Evolutionary conservation across 352 stramenopile genomes (phyloP).

Genomic region (Globisporangium solare): DNA sequence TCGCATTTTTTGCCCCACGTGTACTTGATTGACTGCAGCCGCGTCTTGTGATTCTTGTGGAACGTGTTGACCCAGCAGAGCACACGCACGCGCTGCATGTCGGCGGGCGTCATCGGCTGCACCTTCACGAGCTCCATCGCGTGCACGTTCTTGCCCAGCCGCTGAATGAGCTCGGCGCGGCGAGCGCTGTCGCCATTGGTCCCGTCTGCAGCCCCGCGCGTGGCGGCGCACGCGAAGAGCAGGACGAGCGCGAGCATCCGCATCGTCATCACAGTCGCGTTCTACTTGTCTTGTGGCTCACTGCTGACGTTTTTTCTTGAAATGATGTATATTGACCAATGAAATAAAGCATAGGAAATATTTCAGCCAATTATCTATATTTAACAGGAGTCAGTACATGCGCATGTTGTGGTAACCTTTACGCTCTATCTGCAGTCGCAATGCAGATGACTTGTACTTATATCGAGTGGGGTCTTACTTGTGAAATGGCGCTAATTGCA

Average conservation of each 20-base stretch:
- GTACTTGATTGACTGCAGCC: conserved; percentile 57
- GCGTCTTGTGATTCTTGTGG: conserved; percentile 63
- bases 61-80: conserved; percentile 87
- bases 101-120: conserved; percentile 31
- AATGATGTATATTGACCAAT: not conserved
- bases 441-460: not conserved
- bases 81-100: conserved; percentile 45
- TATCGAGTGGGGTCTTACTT: not conserved
- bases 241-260: conserved; percentile 1
- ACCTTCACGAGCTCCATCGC: conserved; percentile 74
- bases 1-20: conserved; percentile 82
- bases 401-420: no score
- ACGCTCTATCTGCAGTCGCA: no score
- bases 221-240: not conserved
- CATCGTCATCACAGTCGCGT: not conserved
- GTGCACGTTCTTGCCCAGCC: conserved; percentile 54
- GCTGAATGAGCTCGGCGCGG: conserved; percentile 24
- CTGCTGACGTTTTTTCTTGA: not conserved
- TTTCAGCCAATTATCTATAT: not conserved
- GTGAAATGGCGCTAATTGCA: conserved; percentile 27
- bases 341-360: not conserved
- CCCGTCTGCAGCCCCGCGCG: not conserved
- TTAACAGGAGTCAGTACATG: not conserved
- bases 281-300: not conserved
- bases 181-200: not conserved